Percentiles rank a stretch among this genome's conserved stretches.
Evolutionary conservation across 768 basidiomycete species (phyloP).

Genomic region (Naematelia encephala): DNA sequence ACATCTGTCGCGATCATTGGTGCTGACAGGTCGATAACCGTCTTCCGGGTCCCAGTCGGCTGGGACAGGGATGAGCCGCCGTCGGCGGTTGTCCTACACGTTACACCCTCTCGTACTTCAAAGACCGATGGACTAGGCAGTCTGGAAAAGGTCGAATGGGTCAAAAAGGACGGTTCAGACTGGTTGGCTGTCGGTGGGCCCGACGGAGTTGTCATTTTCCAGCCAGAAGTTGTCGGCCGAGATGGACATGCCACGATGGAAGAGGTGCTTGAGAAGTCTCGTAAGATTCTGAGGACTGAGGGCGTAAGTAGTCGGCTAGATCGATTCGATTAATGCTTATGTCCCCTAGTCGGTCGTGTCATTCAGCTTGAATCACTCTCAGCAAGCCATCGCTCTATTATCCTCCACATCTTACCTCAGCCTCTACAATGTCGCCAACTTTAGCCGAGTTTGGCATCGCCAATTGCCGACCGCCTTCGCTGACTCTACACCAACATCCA

Average conservation of each 20-base stretch:
- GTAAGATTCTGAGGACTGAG: constrained; percentile 28
- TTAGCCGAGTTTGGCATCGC: constrained; percentile 32
- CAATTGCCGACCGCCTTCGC: constrained; percentile 17
- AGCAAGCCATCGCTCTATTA: constrained; percentile 37
- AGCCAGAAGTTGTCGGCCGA: constrained; percentile 13
- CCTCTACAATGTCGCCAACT: constrained; percentile 30
- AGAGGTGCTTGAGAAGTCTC: constrained; percentile 5
- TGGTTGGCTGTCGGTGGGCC: constrained; percentile 30
- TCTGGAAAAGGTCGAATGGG: constrained; percentile 25
- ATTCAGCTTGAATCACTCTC: constrained; percentile 37
- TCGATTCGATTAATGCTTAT: constrained; percentile 6
- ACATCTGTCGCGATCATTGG: constrained; percentile 29
- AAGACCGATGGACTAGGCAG: constrained; percentile 7
- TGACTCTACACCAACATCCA: constrained; percentile 13
- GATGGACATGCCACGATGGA: neutral
- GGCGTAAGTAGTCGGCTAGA: constrained; percentile 23
- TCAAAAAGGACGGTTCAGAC: constrained; percentile 21
- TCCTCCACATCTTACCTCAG: constrained; percentile 17
- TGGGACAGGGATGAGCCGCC: constrained; percentile 32
- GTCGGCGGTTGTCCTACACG: constrained; percentile 7
- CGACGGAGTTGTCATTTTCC: constrained; percentile 29
- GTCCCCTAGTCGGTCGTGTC: constrained; percentile 19
- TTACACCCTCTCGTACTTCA: constrained; percentile 1
- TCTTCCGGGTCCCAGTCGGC: constrained; percentile 23
- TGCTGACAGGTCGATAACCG: constrained; percentile 17